Evolutionary conservation across 2,329 filamentous ascomycete species (phyloP).

Genomic region (Colletotrichum limetticola): DNA sequence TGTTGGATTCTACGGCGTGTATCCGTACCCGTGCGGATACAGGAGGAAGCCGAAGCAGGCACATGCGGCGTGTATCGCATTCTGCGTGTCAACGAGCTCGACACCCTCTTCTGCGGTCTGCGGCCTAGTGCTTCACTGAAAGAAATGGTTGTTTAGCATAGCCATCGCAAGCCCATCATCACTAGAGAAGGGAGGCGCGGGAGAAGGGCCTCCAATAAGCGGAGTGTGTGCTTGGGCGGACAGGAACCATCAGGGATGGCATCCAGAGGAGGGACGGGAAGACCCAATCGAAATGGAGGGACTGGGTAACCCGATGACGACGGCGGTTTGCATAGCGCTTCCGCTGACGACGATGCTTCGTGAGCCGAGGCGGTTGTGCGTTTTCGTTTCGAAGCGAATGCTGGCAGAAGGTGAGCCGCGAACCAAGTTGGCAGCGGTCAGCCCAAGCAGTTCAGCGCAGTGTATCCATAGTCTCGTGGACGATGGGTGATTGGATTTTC

Average conservation of each 20-base stretch:
- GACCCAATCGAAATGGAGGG: conserved; percentile 19
- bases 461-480: conserved; percentile 5
- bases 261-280: conserved; percentile 12
- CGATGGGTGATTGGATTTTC: conserved; percentile 3
- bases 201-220: background rate
- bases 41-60: background rate
- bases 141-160: background rate
- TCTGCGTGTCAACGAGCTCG: background rate
- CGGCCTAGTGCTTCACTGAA: background rate
- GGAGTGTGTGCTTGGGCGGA: background rate
- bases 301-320: conserved; percentile 9
- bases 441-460: background rate
- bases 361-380: background rate
- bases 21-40: background rate
- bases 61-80: background rate
- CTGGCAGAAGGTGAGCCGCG: background rate
- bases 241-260: conserved; percentile 18
- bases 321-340: conserved; percentile 5
- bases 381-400: background rate
- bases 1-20: background rate
- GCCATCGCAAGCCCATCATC: background rate
- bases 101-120: background rate
- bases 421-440: background rate
- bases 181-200: too few relatives aligned
- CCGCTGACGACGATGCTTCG: background rate